phyloP scores from a whole-genome alignment of 768 basidiomycete species.

The Rubroboletus satanas region DNA sequence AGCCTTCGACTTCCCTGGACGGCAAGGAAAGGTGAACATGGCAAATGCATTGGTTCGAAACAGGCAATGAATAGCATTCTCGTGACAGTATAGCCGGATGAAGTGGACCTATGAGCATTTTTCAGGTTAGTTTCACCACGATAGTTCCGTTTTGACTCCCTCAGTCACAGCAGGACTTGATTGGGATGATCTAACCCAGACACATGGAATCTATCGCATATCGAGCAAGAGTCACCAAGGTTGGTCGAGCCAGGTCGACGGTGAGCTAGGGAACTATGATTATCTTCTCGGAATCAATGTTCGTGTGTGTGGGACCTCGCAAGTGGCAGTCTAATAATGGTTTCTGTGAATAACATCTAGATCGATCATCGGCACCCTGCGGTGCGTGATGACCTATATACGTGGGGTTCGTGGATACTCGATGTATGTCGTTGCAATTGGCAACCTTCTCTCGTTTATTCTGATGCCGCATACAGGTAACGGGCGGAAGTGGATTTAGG shows the following conservation, averaged over 20 bases:
- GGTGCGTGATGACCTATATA: conserved; percentile 66
- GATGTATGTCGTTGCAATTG: conserved; percentile 33
- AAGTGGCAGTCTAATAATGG: conserved; percentile 1
- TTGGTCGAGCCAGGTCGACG: conserved; percentile 80
- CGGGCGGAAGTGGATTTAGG: conserved; percentile 70
- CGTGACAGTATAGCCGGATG: conserved; percentile 60
- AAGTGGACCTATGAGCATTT: conserved; percentile 79
- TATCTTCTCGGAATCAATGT: conserved; percentile 77
- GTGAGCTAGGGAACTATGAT: conserved; percentile 85
- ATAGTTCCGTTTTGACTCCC: background rate
- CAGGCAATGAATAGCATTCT: background rate
- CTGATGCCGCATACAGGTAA: conserved; percentile 44
- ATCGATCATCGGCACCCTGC: conserved; percentile 83
- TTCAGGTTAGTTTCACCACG: conserved; percentile 47
- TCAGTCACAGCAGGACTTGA: conserved; percentile 58
- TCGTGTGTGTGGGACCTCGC: conserved; percentile 17
- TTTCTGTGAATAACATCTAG: conserved; percentile 35
- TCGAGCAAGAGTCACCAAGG: conserved; percentile 61
- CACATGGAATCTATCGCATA: conserved; percentile 70
- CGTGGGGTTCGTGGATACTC: conserved; percentile 80
- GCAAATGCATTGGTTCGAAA: conserved; percentile 7
- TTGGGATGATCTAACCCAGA: conserved; percentile 68
- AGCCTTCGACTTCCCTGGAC: conserved; percentile 77
- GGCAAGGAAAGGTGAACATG: conserved; percentile 59
- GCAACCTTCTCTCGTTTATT: background rate